Percentiles rank a stretch among this genome's conserved stretches.
These are phyloP conservation scores for Umbilicus rupestris DNA, from an alignment of 164 flowering plant species.

Conservation along the genomic window DNA sequence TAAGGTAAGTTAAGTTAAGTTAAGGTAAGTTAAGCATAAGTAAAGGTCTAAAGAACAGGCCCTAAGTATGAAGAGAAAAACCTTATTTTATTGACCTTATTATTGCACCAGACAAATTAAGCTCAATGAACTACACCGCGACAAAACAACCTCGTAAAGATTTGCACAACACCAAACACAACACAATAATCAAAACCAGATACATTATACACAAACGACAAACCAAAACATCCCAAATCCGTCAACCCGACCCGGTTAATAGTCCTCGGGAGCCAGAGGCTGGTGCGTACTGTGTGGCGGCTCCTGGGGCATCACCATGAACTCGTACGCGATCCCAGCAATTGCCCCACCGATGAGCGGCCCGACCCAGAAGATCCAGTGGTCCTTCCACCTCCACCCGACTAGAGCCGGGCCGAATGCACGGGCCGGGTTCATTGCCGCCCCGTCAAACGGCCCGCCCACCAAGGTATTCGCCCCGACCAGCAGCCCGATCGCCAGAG, in stretches of 20 bases:
- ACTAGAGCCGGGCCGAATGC: conserved; percentile 72
- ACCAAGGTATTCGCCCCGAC: conserved; percentile 72
- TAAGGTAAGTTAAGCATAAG: no score
- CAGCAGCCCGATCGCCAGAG: conserved; percentile 70
- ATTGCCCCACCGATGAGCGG: conserved; percentile 67
- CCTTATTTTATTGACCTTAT: no score
- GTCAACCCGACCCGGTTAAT: neutral
- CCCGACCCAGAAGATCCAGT: conserved; percentile 86
- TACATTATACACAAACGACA: neutral
- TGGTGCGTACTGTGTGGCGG: conserved; percentile 7
- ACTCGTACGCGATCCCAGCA: conserved; percentile 55
- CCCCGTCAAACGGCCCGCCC: conserved; percentile 76
- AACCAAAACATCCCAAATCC: neutral
- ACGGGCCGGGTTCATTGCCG: conserved; percentile 83
- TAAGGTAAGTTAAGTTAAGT: no score
- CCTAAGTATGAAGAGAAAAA: no score
- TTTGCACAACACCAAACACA: no score
- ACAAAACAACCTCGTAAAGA: no score
- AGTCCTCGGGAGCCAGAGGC: conserved; percentile 8
- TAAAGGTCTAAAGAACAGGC: no score
- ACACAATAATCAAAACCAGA: no score
- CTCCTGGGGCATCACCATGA: conserved; percentile 16
- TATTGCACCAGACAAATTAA: no score
- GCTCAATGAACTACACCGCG: no score
- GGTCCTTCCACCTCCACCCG: conserved; percentile 62